These are phyloP conservation scores for Alloteropsis semialata DNA, from an alignment of 176 grass and related monocot genomes.

Conservation along the genomic window DNA sequence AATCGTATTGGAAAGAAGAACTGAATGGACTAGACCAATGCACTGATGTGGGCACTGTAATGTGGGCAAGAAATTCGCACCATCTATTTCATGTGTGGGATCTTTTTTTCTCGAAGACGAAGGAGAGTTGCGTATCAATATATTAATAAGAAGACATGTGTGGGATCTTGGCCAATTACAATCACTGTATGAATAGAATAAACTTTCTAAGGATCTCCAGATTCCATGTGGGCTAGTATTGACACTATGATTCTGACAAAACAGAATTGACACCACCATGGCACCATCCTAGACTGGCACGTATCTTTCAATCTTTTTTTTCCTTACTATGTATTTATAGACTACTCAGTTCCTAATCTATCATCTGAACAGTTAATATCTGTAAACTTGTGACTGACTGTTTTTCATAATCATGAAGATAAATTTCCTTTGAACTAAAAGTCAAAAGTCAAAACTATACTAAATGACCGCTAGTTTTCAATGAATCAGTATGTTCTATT, in stretches of 20 bases:
- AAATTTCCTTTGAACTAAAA: slow-evolving; percentile 9
- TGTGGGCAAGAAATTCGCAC: neutral
- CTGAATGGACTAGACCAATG: neutral
- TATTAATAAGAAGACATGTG: no score
- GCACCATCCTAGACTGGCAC: neutral
- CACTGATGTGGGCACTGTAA: neutral
- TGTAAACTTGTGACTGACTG: neutral
- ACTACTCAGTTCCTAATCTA: neutral
- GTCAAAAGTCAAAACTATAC: neutral
- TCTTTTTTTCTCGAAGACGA: no score
- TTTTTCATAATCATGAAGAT: neutral
- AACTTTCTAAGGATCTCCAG: slow-evolving; percentile 12
- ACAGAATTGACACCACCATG: neutral
- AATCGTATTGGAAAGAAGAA: neutral
- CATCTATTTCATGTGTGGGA: no score
- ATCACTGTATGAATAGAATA: slow-evolving; percentile 5
- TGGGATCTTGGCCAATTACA: slow-evolving; percentile 1
- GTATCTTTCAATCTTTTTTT: slow-evolving; percentile 17
- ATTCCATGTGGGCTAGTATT: slow-evolving; percentile 19
- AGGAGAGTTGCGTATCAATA: no score
- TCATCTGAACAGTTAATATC: slow-evolving; percentile 6
- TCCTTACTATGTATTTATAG: slow-evolving; percentile 4
- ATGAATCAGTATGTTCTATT: neutral
- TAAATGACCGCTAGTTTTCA: neutral
- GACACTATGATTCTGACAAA: slow-evolving; percentile 9